Evolutionary conservation across 768 basidiomycete genomes (phyloP), one percentile per base, ranked within the genome.

Genomic region (Pleurotus tuoliensis): DNA sequence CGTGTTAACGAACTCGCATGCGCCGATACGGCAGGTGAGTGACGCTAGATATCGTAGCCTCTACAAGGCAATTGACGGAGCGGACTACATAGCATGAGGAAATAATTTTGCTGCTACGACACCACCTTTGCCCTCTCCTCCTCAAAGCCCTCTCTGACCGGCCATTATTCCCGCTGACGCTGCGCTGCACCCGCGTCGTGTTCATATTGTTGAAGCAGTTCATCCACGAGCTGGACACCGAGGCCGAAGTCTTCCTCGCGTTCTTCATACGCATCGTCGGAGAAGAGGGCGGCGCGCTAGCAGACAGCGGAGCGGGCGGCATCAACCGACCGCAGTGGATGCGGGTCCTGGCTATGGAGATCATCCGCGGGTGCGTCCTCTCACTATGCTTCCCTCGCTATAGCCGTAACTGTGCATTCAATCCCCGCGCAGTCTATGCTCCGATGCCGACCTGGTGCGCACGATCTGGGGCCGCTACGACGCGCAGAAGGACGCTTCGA

Each of bases 161-260:
- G 30, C 87, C 91, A 0, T 69, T 85, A 2, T 98, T 98, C 68
- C 92, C 95, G 0, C 78, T 95, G 50, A 90, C 90, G 0, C 81
- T 99, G 3, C 88, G 97, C 54, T 90, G 93, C 58, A 95, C 90
- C 1, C 89, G 96, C 1, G 92, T 98, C 25, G 88, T 98, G 38
- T 98, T 95, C 72, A 79, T 98, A 40, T 81, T 98, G 5, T 79
- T 98, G 56, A 95, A 96, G 61, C 91, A 94, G 51, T 98, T 97
- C 70, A 87, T 88, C 1, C 72, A 77, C 38, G 88, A 96, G 62
- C 77, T 99, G 46, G 76, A 79, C 54, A 87, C 86, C 0, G 94
- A 98, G 69, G 79, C 90, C 0, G 94, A 97, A 66, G 88, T 92
- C 0, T 96, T 98, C 72, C 74, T 94, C 9, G 83, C 82, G 72